Percentiles rank a stretch among this genome's conserved stretches.
These are phyloP conservation scores for Dictyophora rubrovolvata DNA, from an alignment of 768 basidiomycete genomes.

Conservation along the genomic window DNA sequence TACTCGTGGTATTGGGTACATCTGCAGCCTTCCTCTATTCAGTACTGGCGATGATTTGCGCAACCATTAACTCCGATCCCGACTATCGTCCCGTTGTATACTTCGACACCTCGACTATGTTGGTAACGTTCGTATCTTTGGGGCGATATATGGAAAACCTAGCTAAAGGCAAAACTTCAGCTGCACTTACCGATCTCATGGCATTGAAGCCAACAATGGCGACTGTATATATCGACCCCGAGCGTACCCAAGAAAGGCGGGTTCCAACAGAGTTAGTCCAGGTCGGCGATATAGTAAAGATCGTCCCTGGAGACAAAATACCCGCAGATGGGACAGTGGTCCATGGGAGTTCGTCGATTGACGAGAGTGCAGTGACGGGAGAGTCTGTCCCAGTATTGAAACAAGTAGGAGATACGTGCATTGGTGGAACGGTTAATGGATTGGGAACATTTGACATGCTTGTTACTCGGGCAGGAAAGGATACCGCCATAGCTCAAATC, in stretches of 20 bases:
- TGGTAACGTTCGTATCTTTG: slow-evolving; percentile 93
- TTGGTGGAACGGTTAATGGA: slow-evolving; percentile 95
- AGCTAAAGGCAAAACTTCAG: slow-evolving; percentile 95
- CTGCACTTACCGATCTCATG: slow-evolving; percentile 94
- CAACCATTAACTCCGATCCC: slow-evolving; percentile 52
- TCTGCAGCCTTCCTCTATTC: slow-evolving; percentile 93
- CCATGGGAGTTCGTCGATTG: slow-evolving; percentile 76
- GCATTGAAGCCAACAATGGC: slow-evolving; percentile 91
- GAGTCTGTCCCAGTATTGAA: slow-evolving; percentile 87
- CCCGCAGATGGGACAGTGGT: slow-evolving; percentile 92
- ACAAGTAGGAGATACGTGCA: slow-evolving; percentile 72
- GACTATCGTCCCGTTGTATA: slow-evolving; percentile 78
- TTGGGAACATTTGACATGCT: slow-evolving; percentile 96
- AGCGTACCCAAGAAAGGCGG: slow-evolving; percentile 76
- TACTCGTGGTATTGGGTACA: slow-evolving; percentile 91
- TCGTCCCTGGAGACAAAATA: slow-evolving; percentile 94
- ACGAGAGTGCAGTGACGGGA: slow-evolving; percentile 95
- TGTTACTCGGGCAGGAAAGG: slow-evolving; percentile 90
- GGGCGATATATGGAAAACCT: slow-evolving; percentile 94
- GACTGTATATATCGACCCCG: slow-evolving; percentile 84
- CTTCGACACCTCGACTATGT: slow-evolving; percentile 98
- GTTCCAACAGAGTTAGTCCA: slow-evolving; percentile 93
- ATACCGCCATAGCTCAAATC: slow-evolving; percentile 93
- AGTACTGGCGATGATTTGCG: slow-evolving; percentile 52
- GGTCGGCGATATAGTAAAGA: slow-evolving; percentile 84